Percentiles rank a stretch among this genome's conserved stretches.
These are phyloP conservation scores for Tolypocladium tropicale DNA, from an alignment of 2,329 filamentous ascomycete species.

Conservation along the genomic window DNA sequence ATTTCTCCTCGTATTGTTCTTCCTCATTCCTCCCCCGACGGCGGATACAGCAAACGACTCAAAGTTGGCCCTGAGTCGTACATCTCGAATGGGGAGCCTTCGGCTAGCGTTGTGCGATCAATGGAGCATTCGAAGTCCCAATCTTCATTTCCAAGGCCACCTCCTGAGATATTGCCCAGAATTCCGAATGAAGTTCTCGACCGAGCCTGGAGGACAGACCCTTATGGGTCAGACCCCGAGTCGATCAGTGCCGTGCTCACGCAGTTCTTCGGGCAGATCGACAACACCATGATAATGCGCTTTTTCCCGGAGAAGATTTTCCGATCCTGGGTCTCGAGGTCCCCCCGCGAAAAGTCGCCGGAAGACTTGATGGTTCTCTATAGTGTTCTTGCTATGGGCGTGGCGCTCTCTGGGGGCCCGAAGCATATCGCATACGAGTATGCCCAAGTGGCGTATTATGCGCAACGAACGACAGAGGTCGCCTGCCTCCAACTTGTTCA, in stretches of 20 bases:
- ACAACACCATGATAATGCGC: conserved; percentile 29
- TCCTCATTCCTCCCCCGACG: conserved; percentile 21
- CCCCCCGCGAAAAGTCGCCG: conserved; percentile 24
- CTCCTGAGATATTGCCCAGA: conserved; percentile 29
- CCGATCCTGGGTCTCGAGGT: conserved; percentile 24
- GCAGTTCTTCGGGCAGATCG: conserved; percentile 31
- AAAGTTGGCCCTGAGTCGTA: conserved; percentile 38
- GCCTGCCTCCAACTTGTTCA: conserved; percentile 52
- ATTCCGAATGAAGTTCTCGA: conserved; percentile 38
- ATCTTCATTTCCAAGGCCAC: conserved; percentile 23
- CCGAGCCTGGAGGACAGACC: conserved; percentile 39
- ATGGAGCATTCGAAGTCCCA: conserved; percentile 27
- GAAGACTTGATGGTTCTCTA: conserved; percentile 37
- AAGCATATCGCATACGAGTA: conserved; percentile 28
- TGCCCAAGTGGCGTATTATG: conserved; percentile 46
- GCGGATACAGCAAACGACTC: conserved; percentile 35
- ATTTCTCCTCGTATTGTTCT: conserved; percentile 34
- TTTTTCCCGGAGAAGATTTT: conserved; percentile 31
- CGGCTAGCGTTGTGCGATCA: conserved; percentile 16
- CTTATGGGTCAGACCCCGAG: conserved; percentile 33
- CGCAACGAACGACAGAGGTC: conserved; percentile 22
- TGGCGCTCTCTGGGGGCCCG: conserved; percentile 26
- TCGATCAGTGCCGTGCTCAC: conserved; percentile 27
- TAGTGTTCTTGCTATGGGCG: conserved; percentile 30
- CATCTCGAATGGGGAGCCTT: conserved; percentile 22